Conservation (phyloP, 2,329 filamentous ascomycete species). For the Bipolaris sorokiniana region DNA sequence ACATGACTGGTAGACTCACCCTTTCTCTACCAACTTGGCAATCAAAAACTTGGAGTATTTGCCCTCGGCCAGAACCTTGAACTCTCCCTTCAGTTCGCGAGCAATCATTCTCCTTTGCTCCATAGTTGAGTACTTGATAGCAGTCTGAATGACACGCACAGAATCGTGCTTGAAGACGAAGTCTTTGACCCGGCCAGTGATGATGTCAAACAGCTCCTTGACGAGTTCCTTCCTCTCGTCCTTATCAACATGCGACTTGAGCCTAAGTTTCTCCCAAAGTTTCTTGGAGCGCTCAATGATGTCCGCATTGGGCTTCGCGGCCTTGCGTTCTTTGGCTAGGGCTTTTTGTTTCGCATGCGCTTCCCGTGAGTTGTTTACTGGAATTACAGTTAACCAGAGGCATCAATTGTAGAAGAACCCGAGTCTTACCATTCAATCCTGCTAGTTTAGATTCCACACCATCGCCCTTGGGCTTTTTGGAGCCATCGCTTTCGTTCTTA, state of each 20-base stretch:
- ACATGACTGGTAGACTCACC: slow-evolving; percentile 35
- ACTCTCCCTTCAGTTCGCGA: slow-evolving; percentile 82
- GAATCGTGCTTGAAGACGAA: slow-evolving; percentile 99
- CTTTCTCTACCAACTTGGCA: slow-evolving; percentile 92
- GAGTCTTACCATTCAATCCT: slow-evolving; percentile 35
- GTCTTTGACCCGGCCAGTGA: slow-evolving; percentile 88
- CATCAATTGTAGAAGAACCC: neutral
- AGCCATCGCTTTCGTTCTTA: slow-evolving; percentile 30
- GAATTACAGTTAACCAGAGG: slow-evolving; percentile 18
- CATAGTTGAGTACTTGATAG: slow-evolving; percentile 89
- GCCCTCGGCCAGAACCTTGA: slow-evolving; percentile 85
- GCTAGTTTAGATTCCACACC: slow-evolving; percentile 32
- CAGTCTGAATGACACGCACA: slow-evolving; percentile 94
- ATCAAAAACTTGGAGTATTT: slow-evolving; percentile 98
- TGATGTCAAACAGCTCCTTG: slow-evolving; percentile 86
- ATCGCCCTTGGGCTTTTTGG: slow-evolving; percentile 29
- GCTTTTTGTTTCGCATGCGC: slow-evolving; percentile 92
- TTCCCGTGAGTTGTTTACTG: slow-evolving; percentile 78
- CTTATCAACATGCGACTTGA: slow-evolving; percentile 90
- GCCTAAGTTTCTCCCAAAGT: slow-evolving; percentile 90
- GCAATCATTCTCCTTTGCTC: slow-evolving; percentile 88
- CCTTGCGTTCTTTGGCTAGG: slow-evolving; percentile 84
- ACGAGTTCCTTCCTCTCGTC: slow-evolving; percentile 87
- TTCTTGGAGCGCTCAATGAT: slow-evolving; percentile 89
- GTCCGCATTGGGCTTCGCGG: slow-evolving; percentile 90